Evolutionary conservation across 805 yeast genomes (phyloP), one percentile per base, ranked within the genome.

Genomic region (Starmerella etchellsii): DNA sequence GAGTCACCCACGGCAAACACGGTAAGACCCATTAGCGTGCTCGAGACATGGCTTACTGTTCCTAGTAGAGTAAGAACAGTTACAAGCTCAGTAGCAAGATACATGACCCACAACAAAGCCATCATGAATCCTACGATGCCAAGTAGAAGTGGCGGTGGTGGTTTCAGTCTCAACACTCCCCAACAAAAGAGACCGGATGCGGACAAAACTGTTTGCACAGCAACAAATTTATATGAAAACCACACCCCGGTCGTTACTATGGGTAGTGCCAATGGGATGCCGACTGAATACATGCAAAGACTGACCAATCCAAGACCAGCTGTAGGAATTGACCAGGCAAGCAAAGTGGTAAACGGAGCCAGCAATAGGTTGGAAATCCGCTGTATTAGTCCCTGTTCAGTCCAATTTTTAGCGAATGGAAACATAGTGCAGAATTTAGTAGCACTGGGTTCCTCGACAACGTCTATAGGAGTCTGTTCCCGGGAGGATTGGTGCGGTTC

Each of bases 1-100:
- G 95, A 87, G 58, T 88, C 91, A 4, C 98, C 97, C 32, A 88
- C 62, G 0, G 97, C 95, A 58, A 88, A 81, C 0, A 88, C 68
- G 0, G 97, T 88, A 10, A 85, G 62, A 0, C 98, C 98, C 21
- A 88, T 61, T 11, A 87, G 69, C 3, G 85, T 84, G 44, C 83
- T 91, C 9, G 84, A 73, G 7, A 88, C 60, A 22, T 71, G 57
- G 38, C 73, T 71, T 0, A 76, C 64, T 1, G 71, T 63, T 0
- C 87, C 78, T 42, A 81, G 56, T 18, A 77, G 65, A 39, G 76
- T 72, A 34, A 88, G 59, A 1, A 78, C 64, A 2, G 68, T 67
- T 31, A 88, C 79, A 13, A 85, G 73, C 47, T 78, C 81, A 3
- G 73, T 69, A 1, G 93, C 88, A 31, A 80, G 68, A 1, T 69